These are phyloP conservation scores for Logfia minima DNA, from an alignment of 129 eudicot species.

Conservation along the genomic window DNA sequence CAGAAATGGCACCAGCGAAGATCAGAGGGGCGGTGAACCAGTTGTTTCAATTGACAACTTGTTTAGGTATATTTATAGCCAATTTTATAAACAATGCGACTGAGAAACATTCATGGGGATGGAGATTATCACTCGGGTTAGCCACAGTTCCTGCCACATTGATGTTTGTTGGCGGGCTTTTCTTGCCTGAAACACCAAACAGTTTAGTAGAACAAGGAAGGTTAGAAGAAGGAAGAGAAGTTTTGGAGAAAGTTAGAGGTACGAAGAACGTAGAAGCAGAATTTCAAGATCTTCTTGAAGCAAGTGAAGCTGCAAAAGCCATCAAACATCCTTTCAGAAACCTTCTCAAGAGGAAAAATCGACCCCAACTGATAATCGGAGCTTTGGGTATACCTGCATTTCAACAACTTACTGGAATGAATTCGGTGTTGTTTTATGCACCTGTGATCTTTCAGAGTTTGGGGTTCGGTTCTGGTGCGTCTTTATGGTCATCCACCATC, in stretches of 20 bases:
- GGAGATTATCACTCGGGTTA: constrained; percentile 89
- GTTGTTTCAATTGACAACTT: constrained; percentile 89
- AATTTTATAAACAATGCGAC: constrained; percentile 80
- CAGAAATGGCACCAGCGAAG: constrained; percentile 96
- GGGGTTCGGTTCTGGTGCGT: constrained; percentile 67
- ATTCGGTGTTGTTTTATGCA: constrained; percentile 85
- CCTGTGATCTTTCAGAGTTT: constrained; percentile 92
- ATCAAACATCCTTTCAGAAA: constrained; percentile 79
- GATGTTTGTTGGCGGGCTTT: constrained; percentile 85
- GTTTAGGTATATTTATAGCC: constrained; percentile 78
- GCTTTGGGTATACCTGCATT: constrained; percentile 85
- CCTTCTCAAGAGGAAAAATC: constrained; percentile 63
- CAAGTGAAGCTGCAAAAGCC: constrained; percentile 83
- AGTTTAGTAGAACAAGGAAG: constrained; percentile 91
- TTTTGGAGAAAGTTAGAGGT: constrained; percentile 87
- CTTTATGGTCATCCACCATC: constrained; percentile 71
- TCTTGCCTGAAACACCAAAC: constrained; percentile 92
- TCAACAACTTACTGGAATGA: constrained; percentile 88
- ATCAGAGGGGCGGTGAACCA: constrained; percentile 85
- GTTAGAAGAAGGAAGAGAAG: constrained; percentile 59
- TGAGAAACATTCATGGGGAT: constrained; percentile 85
- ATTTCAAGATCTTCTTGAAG: constrained; percentile 81
- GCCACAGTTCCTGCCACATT: constrained; percentile 73
- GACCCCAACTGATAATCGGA: constrained; percentile 76
- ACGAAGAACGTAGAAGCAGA: constrained; percentile 81